These are phyloP conservation scores for Chytriomyces confervae DNA, from an alignment of 192 early-diverging fungal genomes.

Conservation along the genomic window DNA sequence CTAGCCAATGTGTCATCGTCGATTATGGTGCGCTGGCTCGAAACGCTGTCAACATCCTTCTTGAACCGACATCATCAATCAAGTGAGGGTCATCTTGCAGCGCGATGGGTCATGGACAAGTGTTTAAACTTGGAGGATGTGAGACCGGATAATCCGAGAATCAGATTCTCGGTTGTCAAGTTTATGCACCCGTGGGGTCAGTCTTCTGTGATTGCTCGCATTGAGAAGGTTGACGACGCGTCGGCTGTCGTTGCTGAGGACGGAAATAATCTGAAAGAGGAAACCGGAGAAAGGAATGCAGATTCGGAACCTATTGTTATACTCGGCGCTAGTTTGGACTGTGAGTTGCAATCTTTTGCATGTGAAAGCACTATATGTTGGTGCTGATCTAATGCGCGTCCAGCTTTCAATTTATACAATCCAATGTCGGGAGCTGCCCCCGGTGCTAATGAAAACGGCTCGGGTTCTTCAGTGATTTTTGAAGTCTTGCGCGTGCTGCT, in stretches of 20 bases:
- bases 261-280: not conserved
- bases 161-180: not conserved
- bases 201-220: conserved; percentile 7
- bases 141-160: not conserved
- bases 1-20: not conserved
- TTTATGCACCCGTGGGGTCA: conserved; percentile 1
- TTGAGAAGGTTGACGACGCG: not conserved
- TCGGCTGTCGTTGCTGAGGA: not conserved
- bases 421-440: not conserved
- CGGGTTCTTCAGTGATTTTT: not conserved
- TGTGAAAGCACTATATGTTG: not conserved
- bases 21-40: not conserved
- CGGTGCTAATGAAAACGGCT: not conserved
- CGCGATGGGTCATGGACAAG: not conserved
- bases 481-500: not conserved
- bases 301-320: conserved; percentile 5
- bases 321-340: not conserved
- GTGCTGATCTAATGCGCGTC: not conserved
- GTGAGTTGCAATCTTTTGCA: not conserved
- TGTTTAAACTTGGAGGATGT: not conserved
- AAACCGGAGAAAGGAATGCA: not conserved
- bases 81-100: not conserved
- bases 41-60: conserved; percentile 1
- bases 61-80: not conserved
- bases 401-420: conserved; percentile 10